These are phyloP conservation scores for Trifolium repens DNA, from an alignment of 306 rosid species.

Conservation along the genomic window DNA sequence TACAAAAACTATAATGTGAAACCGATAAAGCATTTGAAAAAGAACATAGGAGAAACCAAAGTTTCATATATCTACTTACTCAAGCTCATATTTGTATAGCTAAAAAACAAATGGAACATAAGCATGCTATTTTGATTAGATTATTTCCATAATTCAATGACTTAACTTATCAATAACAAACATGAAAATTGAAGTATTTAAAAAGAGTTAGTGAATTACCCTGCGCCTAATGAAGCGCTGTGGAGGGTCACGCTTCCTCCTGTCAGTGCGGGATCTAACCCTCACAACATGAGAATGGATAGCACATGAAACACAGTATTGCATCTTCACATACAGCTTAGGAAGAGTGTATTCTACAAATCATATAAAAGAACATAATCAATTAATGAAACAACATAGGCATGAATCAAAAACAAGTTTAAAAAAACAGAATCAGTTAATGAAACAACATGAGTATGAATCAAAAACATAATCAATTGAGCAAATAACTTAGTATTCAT, in stretches of 20 bases:
- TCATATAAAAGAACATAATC: background rate
- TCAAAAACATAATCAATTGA: too few species aligned
- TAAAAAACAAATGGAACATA: background rate
- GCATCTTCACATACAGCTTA: slow-evolving; percentile 95
- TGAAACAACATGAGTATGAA: background rate
- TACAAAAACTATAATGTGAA: background rate
- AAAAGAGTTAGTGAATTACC: background rate
- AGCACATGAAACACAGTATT: slow-evolving; percentile 93
- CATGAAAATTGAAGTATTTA: background rate
- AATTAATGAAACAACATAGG: background rate
- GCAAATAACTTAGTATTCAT: background rate
- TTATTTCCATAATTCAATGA: too few species aligned
- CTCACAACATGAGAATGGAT: slow-evolving; percentile 98
- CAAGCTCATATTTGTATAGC: background rate
- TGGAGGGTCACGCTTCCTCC: slow-evolving; percentile 96
- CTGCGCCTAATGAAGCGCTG: slow-evolving; percentile 35
- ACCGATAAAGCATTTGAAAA: background rate
- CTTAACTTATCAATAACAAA: background rate
- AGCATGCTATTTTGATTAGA: background rate
- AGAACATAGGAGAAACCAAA: too few species aligned
- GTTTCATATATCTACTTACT: background rate
- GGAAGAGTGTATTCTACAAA: slow-evolving; percentile 80
- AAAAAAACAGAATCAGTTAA: background rate
- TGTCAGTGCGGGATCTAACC: slow-evolving; percentile 79
- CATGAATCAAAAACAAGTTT: background rate